These are phyloP conservation scores for Fonsecaea pedrosoi DNA, from an alignment of 2,329 filamentous ascomycete genomes.

Conservation along the genomic window DNA sequence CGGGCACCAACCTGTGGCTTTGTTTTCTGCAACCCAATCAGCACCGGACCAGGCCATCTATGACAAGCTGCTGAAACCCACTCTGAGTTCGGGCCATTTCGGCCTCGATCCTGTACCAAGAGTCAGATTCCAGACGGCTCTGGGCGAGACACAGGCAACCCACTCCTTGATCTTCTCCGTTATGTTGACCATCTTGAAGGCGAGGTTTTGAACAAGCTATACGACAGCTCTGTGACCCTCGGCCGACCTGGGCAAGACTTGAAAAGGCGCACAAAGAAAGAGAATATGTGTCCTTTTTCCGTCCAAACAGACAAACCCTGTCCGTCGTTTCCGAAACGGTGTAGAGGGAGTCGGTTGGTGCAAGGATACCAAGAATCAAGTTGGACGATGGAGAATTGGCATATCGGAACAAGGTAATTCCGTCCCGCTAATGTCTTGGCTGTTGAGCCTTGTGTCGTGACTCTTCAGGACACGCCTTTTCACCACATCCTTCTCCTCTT, in stretches of 20 bases:
- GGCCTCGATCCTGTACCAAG: constrained; percentile 82
- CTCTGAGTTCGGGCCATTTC: constrained; percentile 99
- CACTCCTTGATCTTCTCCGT: constrained; percentile 99
- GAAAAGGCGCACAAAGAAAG: not conserved
- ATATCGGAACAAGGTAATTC: constrained; percentile 27
- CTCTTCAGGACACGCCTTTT: constrained; percentile 14
- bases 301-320: not conserved
- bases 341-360: constrained; percentile 3
- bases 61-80: constrained; percentile 56
- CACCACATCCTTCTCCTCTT: constrained; percentile 17
- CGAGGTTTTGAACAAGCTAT: constrained; percentile 13
- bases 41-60: constrained; percentile 17
- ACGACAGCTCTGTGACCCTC: not conserved
- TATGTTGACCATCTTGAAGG: constrained; percentile 88
- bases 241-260: not conserved
- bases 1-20: constrained; percentile 84
- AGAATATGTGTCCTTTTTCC: not conserved
- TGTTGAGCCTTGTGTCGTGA: constrained; percentile 20
- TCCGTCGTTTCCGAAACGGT: not conserved
- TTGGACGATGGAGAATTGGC: constrained; percentile 19
- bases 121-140: constrained; percentile 20
- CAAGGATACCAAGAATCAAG: constrained; percentile 8
- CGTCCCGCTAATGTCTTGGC: constrained; percentile 29
- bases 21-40: constrained; percentile 74
- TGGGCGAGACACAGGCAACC: constrained; percentile 43